A percentile compares a stretch with the other conserved stretches of the same genome.
phyloP scores from a whole-genome alignment of 257 asterid species.

The Mitragyna speciosa region DNA sequence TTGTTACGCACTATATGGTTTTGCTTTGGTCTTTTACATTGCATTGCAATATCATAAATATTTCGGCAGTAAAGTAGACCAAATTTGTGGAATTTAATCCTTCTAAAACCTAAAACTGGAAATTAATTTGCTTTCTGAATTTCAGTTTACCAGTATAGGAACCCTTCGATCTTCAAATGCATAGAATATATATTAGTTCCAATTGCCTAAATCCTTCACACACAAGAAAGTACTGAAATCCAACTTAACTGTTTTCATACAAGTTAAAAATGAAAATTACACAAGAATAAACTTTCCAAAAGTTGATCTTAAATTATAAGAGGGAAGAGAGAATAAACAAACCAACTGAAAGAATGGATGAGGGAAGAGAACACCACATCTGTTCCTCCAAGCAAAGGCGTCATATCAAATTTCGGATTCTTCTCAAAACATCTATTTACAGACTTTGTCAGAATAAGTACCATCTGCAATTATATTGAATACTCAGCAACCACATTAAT shows the following conservation, averaged over 20 bases:
- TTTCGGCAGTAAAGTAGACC: neutral
- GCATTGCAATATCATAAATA: neutral
- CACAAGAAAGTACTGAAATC: neutral
- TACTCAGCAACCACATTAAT: neutral
- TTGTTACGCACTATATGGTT: neutral
- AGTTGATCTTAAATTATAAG: slow-evolving; percentile 5
- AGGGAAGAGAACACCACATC: slow-evolving; percentile 91
- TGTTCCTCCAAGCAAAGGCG: slow-evolving; percentile 97
- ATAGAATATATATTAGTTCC: too few species aligned
- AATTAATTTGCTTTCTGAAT: neutral
- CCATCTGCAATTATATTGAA: slow-evolving; percentile 64
- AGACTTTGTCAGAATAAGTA: slow-evolving; percentile 93
- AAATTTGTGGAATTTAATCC: neutral
- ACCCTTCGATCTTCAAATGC: too few species aligned
- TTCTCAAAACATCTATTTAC: slow-evolving; percentile 92
- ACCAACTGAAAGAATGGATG: slow-evolving; percentile 97
- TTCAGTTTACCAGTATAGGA: neutral
- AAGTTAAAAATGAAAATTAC: neutral
- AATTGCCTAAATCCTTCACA: neutral
- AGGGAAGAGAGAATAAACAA: slow-evolving; percentile 29
- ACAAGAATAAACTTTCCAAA: neutral
- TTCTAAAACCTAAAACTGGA: neutral
- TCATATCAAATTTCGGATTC: slow-evolving; percentile 96
- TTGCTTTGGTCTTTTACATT: neutral
- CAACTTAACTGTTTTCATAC: neutral